Evolutionary conservation across 1,284 basidiomycete species (phyloP).

Genomic region (Rhodotorula sp.): DNA sequence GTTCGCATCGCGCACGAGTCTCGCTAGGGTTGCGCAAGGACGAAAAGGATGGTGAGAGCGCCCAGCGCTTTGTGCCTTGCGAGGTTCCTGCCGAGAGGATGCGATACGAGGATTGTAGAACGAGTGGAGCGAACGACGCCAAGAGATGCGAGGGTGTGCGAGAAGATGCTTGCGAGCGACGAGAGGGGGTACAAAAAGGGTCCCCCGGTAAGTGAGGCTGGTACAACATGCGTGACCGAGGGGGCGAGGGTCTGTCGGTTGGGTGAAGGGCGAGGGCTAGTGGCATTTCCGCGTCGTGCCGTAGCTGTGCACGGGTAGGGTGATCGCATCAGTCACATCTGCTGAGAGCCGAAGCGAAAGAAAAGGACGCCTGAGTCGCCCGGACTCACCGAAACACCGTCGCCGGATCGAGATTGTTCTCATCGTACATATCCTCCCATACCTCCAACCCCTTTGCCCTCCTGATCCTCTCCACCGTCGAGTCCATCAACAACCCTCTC

Average conservation of each 20-base stretch:
- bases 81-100: too few relatives aligned
- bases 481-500: constrained; percentile 47
- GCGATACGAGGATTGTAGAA: too few relatives aligned
- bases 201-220: too few relatives aligned
- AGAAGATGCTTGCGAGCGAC: not conserved
- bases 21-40: not conserved
- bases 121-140: too few relatives aligned
- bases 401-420: constrained; percentile 38
- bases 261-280: too few relatives aligned
- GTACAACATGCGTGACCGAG: too few relatives aligned
- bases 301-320: not conserved
- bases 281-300: not conserved
- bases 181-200: too few relatives aligned
- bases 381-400: constrained; percentile 29
- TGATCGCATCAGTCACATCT: too few relatives aligned
- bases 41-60: too few relatives aligned
- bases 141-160: not conserved
- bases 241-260: too few relatives aligned
- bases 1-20: not conserved
- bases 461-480: constrained; percentile 46
- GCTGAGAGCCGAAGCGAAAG: not conserved
- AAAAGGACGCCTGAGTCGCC: not conserved
- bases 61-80: too few relatives aligned
- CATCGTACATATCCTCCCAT: constrained; percentile 36
- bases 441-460: constrained; percentile 37